These are phyloP conservation scores for Planoprotostelium fungivorum DNA, from an alignment of 78 protist species.

Conservation along the genomic window DNA sequence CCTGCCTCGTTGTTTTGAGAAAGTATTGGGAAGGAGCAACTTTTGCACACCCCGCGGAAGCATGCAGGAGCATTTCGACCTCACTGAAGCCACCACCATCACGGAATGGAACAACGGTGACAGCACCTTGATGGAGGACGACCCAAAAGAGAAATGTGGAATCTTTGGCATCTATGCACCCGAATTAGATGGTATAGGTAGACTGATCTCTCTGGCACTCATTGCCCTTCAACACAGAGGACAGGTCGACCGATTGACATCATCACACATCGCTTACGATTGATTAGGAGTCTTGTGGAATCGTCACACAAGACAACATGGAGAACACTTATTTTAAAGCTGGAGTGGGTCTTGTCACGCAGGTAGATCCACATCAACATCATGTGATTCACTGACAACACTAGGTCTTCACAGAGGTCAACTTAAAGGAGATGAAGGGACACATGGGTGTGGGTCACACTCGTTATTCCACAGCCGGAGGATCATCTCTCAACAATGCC, in stretches of 20 bases:
- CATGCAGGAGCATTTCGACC: neutral
- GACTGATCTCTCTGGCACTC: slow-evolving; percentile 51
- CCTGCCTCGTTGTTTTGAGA: too few species aligned
- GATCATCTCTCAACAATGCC: slow-evolving; percentile 29
- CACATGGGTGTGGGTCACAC: slow-evolving; percentile 61
- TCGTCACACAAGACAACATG: slow-evolving; percentile 44
- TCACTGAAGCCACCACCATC: neutral
- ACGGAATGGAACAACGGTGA: neutral
- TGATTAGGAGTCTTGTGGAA: slow-evolving; percentile 24
- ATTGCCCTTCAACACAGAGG: slow-evolving; percentile 63
- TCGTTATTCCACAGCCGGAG: slow-evolving; percentile 61
- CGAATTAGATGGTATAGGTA: slow-evolving; percentile 30
- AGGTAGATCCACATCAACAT: slow-evolving; percentile 7
- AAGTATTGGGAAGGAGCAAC: neutral
- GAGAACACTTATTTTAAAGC: slow-evolving; percentile 43
- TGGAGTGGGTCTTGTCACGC: slow-evolving; percentile 64
- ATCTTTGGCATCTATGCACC: slow-evolving; percentile 55
- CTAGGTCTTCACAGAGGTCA: slow-evolving; percentile 41
- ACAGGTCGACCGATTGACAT: slow-evolving; percentile 29
- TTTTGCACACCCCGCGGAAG: neutral
- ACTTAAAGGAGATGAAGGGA: slow-evolving; percentile 43
- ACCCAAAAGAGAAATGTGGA: slow-evolving; percentile 64
- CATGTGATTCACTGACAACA: neutral
- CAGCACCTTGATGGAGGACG: slow-evolving; percentile 3
- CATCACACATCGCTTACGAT: neutral